Evolutionary conservation across 2,329 filamentous ascomycete genomes (phyloP), one percentile per base, ranked within the genome.

Genomic region (Aspergillus candidus): DNA sequence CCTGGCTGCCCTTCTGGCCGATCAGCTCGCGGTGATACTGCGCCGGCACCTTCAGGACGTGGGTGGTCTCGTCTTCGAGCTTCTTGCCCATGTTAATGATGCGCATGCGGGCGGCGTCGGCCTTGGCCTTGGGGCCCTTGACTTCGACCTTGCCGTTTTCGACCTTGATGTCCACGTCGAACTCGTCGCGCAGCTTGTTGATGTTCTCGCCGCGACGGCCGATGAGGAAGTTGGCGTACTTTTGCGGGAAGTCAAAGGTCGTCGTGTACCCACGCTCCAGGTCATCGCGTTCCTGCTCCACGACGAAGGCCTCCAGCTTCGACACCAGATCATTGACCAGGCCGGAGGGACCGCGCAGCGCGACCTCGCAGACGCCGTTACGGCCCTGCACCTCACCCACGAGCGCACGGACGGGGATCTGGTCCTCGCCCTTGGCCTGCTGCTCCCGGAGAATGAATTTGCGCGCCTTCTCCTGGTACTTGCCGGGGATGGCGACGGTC

Each of bases 1-100:
- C 91, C 63, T 94, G 87, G 60, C 76, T 80, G 47, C 93, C 93
- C 58, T 87, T 84, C 14, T 87, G 79, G 38, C 93, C 93, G 57
- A 98, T 98, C 43, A 98, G 76, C 64, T 96, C 90, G 48, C 88
- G 81, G 70, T 98, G 93, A 69, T 86, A 97, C 70, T 95, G 88
- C 43, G 91, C 85, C 45, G 94, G 88, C 55, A 98, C 86, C 75
- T 94, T 94, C 43, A 98, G 75, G 11, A 81, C 74, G 65, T 94
- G 84, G 1, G 84, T 94, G 4, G 86, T 82, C 72, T 98, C 93
- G 58, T 98, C 93, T 41, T 94, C 89, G 58, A 94, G 79, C 63
- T 86, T 86, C 65, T 86, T 88, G 33, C 80, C 84, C 53, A 96
- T 73, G 32, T 82, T 78, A 51, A 83, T 74, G 55, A 98, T 96